phyloP scores from a whole-genome alignment of 164 flowering plant species.

The Dillenia turbinata region DNA sequence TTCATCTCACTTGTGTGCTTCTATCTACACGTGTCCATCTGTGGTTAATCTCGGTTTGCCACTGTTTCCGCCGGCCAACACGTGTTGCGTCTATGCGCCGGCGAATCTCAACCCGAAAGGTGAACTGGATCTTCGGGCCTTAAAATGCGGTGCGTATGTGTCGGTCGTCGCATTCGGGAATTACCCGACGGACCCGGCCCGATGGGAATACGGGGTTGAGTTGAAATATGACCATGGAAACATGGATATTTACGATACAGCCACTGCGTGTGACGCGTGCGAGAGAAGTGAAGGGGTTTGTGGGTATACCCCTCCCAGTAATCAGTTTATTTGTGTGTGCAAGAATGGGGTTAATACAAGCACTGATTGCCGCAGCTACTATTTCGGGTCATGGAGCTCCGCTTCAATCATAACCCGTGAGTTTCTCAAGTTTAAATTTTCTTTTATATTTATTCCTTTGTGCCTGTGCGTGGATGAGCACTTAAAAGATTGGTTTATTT shows the following conservation, averaged over 20 bases:
- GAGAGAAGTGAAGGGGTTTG: constrained; percentile 40
- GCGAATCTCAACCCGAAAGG: constrained; percentile 38
- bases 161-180: constrained; percentile 38
- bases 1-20: constrained; percentile 32
- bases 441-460: not conserved
- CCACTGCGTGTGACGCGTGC: constrained; percentile 26
- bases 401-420: constrained; percentile 5
- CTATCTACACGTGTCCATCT: constrained; percentile 38
- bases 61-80: constrained; percentile 29
- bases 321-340: constrained; percentile 37
- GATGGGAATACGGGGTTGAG: constrained; percentile 41
- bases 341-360: constrained; percentile 31
- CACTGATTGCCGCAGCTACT: constrained; percentile 23
- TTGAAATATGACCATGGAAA: constrained; percentile 28
- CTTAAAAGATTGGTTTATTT: no score
- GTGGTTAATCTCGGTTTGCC: constrained; percentile 31
- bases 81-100: constrained; percentile 54
- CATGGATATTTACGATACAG: constrained; percentile 17
- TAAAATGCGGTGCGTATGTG: constrained; percentile 28
- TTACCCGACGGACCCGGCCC: constrained; percentile 34
- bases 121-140: constrained; percentile 23
- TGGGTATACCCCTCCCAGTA: constrained; percentile 37
- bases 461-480: not conserved
- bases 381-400: constrained; percentile 19
- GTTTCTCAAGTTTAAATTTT: not conserved